Percentiles rank a stretch among this genome's conserved stretches.
Evolutionary conservation across 371 early-diverging fungal species (phyloP).

Genomic region (Coemansia sp.): DNA sequence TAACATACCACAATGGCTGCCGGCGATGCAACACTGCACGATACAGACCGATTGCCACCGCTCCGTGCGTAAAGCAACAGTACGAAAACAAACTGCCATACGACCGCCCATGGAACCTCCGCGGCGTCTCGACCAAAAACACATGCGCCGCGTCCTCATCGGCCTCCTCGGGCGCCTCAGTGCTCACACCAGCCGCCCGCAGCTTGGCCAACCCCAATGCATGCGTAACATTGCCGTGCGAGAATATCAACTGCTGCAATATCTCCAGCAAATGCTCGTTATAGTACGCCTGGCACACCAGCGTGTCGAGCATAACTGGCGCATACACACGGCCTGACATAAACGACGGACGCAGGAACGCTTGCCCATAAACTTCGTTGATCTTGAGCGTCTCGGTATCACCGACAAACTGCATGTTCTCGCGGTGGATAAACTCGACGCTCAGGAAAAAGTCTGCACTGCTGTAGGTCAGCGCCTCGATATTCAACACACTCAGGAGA

Average conservation of each 20-base stretch:
- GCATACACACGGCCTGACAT: slow-evolving; percentile 66
- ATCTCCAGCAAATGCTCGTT: slow-evolving; percentile 58
- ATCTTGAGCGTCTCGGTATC: slow-evolving; percentile 54
- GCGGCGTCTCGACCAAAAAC: slow-evolving; percentile 51
- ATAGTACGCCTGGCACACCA: slow-evolving; percentile 65
- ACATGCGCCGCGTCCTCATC: slow-evolving; percentile 28
- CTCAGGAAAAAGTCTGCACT: slow-evolving; percentile 57
- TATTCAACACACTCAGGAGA: slow-evolving; percentile 63
- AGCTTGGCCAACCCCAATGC: slow-evolving; percentile 48
- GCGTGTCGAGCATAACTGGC: slow-evolving; percentile 63
- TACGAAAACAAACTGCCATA: slow-evolving; percentile 52
- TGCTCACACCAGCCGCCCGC: slow-evolving; percentile 33
- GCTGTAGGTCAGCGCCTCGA: slow-evolving; percentile 59
- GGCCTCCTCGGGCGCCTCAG: slow-evolving; percentile 8
- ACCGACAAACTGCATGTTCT: slow-evolving; percentile 72
- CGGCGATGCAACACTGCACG: slow-evolving; percentile 51
- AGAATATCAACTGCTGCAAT: slow-evolving; percentile 55
- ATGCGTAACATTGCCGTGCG: slow-evolving; percentile 46
- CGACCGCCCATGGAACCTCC: slow-evolving; percentile 37
- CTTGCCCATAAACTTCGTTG: slow-evolving; percentile 56
- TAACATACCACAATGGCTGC: slow-evolving; percentile 51
- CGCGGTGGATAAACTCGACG: slow-evolving; percentile 66
- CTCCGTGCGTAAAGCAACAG: slow-evolving; percentile 48
- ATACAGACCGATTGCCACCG: slow-evolving; percentile 60
- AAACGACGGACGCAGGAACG: slow-evolving; percentile 59